These are phyloP conservation scores for Diophrys sp. DNA, from an alignment of 73 alveolate species.

Conservation along the genomic window DNA sequence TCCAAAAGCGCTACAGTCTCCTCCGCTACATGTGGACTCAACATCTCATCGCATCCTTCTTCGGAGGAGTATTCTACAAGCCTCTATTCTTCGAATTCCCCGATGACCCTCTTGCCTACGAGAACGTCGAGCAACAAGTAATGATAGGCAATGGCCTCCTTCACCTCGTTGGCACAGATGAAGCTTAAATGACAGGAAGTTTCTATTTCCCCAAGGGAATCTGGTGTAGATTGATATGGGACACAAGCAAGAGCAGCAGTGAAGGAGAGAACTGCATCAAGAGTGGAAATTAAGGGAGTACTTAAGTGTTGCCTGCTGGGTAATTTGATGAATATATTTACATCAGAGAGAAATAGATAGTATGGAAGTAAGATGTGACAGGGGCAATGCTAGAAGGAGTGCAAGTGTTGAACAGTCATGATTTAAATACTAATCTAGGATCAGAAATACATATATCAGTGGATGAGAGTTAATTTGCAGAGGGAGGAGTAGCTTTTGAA, in stretches of 20 bases:
- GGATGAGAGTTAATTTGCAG: background rate
- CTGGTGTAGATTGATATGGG: background rate
- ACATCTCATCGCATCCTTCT: slow-evolving; percentile 49
- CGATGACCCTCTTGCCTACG: slow-evolving; percentile 49
- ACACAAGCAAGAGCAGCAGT: no score
- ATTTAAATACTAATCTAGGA: no score
- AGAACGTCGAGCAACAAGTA: slow-evolving; percentile 31
- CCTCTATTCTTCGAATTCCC: slow-evolving; percentile 88
- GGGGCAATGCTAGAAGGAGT: no score
- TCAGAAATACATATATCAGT: background rate
- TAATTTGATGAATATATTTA: background rate
- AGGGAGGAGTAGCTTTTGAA: background rate
- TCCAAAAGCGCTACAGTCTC: slow-evolving; percentile 80
- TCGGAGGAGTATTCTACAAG: slow-evolving; percentile 83
- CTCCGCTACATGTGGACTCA: slow-evolving; percentile 83
- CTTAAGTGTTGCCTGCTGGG: background rate
- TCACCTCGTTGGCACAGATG: background rate
- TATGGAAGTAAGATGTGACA: background rate
- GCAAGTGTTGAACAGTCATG: background rate
- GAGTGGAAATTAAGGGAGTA: no score
- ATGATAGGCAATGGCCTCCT: slow-evolving; percentile 60
- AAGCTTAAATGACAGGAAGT: background rate
- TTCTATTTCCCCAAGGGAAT: background rate
- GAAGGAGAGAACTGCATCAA: no score
- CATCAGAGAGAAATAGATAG: background rate